phyloP scores from a whole-genome alignment of 2,329 filamentous ascomycete species.

The Bipolaris gigantea region DNA sequence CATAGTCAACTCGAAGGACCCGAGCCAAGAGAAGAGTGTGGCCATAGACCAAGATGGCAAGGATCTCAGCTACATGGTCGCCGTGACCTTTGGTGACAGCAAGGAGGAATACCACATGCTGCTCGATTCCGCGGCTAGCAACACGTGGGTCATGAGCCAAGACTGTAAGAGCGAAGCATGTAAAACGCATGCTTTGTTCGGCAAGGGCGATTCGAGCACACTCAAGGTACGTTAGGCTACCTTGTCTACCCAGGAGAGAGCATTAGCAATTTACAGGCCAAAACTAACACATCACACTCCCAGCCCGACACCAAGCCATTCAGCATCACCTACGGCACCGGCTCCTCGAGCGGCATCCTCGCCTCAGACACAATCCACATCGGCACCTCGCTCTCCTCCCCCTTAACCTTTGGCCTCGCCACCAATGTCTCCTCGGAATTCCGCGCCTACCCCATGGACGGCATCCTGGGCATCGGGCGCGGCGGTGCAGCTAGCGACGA shows the following conservation, averaged over 20 bases:
- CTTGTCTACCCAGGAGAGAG: too few relatives aligned
- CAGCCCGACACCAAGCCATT: conserved; percentile 59
- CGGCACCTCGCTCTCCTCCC: conserved; percentile 64
- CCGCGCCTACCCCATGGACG: conserved; percentile 78
- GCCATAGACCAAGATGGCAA: conserved; percentile 57
- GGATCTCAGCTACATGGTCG: conserved; percentile 59
- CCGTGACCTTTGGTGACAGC: conserved; percentile 54
- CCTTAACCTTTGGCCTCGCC: conserved; percentile 73
- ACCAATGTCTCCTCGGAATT: conserved; percentile 74
- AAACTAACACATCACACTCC: background rate
- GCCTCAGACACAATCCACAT: conserved; percentile 69
- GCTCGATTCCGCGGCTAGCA: conserved; percentile 60
- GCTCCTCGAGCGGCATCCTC: conserved; percentile 68
- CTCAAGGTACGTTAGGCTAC: conserved; percentile 47
- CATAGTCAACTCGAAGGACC: conserved; percentile 41
- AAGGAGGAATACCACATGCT: conserved; percentile 57
- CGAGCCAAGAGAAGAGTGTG: conserved; percentile 49
- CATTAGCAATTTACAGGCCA: too few relatives aligned
- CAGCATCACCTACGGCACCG: conserved; percentile 74
- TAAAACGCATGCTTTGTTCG: conserved; percentile 69
- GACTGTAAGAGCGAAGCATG: conserved; percentile 70
- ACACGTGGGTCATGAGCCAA: conserved; percentile 81
- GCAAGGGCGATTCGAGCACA: conserved; percentile 65
- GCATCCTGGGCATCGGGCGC: conserved; percentile 78
- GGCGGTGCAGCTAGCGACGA: conserved; percentile 52